Evolutionary conservation across 805 yeast genomes (phyloP), one percentile per base, ranked within the genome.

Genomic region (Candida yuanshanica): DNA sequence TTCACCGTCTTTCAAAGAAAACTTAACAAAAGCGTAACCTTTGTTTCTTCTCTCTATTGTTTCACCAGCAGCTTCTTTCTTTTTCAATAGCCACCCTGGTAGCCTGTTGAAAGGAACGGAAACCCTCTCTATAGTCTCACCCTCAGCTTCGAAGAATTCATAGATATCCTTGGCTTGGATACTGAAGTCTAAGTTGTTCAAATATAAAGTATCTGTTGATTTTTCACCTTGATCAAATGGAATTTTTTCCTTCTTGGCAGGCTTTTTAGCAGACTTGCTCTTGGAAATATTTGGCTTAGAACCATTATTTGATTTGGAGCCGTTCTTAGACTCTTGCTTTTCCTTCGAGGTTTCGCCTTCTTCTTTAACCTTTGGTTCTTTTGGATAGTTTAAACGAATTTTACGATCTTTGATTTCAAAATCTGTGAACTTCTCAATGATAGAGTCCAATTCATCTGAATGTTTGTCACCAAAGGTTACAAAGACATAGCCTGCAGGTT

Each of bases 21-120:
- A 74, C 52, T 69, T 75, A 41, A 77, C 76, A 60, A 80, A 80
- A 4, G 83, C 85, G 59, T 75, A 77, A 33, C 89, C 89, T 55
- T 75, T 76, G 53, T 65, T 59, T 50, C 76, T 77, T 52, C 50
- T 53, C 53, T 65, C 71, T 41, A 76, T 63, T 46, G 63, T 63
- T 46, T 71, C 67, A 36, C 75, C 74, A 43, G 65, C 63, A 27
- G 64, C 69, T 52, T 66, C 68, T 42, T 73, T 63, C 48, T 65
- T 66, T 53, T 66, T 64, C 46, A 70, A 62, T 20, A 75, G 52
- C 39, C 60, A 62, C 37, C 54, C 59, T 14, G 81, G 75, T 16
- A 77, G 60, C 32, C 62, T 66, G 49, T 72, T 69, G 36, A 68
- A 61, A 42, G 88, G 87, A 20, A 82, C 76, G 43, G 75, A 75